Conservation (phyloP, 1,284 basidiomycete genomes). For the Pseudozyma thailandica region DNA sequence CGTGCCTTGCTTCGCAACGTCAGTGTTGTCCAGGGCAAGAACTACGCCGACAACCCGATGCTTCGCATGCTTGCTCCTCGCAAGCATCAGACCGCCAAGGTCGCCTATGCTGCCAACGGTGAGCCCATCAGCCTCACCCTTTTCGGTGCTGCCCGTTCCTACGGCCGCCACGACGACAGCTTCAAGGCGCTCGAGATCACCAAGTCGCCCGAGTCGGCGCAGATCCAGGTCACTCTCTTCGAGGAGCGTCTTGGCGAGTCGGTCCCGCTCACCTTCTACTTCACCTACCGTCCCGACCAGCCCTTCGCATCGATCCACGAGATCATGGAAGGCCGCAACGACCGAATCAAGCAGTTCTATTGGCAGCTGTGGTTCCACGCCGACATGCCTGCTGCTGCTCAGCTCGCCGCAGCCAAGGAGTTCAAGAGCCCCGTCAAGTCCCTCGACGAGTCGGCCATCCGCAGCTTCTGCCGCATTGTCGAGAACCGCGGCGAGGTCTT, state of each 20-base stretch:
- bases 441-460: slow-evolving; percentile 76
- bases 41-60: slow-evolving; percentile 88
- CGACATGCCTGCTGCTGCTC: slow-evolving; percentile 53
- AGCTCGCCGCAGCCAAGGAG: slow-evolving; percentile 44
- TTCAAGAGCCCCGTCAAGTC: slow-evolving; percentile 55
- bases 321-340: slow-evolving; percentile 83
- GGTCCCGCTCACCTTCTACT: slow-evolving; percentile 84
- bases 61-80: slow-evolving; percentile 87
- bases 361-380: slow-evolving; percentile 65
- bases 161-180: slow-evolving; percentile 76
- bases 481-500: slow-evolving; percentile 92
- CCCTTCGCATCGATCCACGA: slow-evolving; percentile 95
- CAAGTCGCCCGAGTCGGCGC: slow-evolving; percentile 43
- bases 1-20: slow-evolving; percentile 83
- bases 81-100: slow-evolving; percentile 78
- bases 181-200: slow-evolving; percentile 83
- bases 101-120: slow-evolving; percentile 71
- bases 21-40: slow-evolving; percentile 72
- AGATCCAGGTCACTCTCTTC: slow-evolving; percentile 81
- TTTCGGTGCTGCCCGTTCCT: slow-evolving; percentile 84
- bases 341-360: slow-evolving; percentile 79
- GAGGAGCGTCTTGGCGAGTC: slow-evolving; percentile 83
- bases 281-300: slow-evolving; percentile 86
- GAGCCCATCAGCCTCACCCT: slow-evolving; percentile 72
- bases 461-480: slow-evolving; percentile 90